phyloP scores from a whole-genome alignment of 306 rosid genomes.

The Medicago arabica region DNA sequence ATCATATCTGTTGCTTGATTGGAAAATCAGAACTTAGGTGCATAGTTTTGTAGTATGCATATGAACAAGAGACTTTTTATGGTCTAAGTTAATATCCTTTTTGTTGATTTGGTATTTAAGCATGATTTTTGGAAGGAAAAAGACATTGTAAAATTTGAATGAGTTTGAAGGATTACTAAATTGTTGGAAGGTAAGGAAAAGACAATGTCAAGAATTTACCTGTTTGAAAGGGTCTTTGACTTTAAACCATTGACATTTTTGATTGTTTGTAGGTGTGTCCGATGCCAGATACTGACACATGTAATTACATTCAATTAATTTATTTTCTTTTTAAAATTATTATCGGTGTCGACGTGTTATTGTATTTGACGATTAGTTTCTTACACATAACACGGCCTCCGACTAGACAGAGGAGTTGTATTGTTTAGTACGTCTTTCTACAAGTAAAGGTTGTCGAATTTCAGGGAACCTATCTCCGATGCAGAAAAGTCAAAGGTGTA shows the following conservation, averaged over 20 bases:
- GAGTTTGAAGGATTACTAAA: no score
- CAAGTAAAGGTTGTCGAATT: conserved; percentile 41
- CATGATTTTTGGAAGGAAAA: no score
- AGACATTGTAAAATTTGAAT: no score
- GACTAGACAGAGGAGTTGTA: conserved; percentile 6
- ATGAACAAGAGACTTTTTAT: neutral
- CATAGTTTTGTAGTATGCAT: neutral
- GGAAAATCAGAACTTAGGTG: conserved; percentile 6
- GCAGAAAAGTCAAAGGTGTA: conserved; percentile 86
- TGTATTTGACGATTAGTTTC: neutral
- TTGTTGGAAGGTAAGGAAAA: no score
- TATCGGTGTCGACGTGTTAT: no score
- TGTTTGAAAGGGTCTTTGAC: no score
- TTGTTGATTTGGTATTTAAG: conserved; percentile 3
- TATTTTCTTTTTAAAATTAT: no score
- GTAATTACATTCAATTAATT: no score
- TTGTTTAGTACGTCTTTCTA: conserved; percentile 17
- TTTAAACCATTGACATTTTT: no score
- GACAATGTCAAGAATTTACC: no score
- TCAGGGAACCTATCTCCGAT: conserved; percentile 82
- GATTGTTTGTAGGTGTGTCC: no score
- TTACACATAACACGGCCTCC: neutral
- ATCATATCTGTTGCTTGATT: conserved; percentile 12
- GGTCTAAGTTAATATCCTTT: neutral
- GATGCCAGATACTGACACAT: no score